Evolutionary conservation across 2,329 filamentous ascomycete species (phyloP).

Genomic region (Ascochyta viciae-villosae): DNA sequence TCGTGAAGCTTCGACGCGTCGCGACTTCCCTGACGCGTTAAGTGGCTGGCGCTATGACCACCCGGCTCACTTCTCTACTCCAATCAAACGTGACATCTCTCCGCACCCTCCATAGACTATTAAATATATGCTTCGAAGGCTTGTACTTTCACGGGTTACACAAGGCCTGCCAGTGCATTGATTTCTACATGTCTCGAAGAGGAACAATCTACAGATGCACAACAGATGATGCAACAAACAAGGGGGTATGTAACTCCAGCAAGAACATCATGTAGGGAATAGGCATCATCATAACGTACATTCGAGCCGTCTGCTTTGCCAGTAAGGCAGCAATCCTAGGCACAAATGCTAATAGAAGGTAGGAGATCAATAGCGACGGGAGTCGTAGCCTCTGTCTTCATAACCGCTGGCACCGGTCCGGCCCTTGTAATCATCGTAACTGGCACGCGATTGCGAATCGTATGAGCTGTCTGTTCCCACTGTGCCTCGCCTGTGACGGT

Average conservation of each 20-base stretch:
- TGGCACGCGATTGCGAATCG: conserved; percentile 36
- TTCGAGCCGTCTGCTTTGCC: not conserved
- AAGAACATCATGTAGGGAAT: not conserved
- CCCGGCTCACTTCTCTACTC: not conserved
- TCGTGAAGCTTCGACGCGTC: conserved; percentile 34
- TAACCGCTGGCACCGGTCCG: conserved; percentile 36
- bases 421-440: conserved; percentile 41
- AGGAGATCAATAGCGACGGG: conserved; percentile 35
- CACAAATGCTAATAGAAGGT: not conserved
- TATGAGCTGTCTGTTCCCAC: conserved; percentile 36
- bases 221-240: conserved; percentile 2
- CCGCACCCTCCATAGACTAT: not conserved
- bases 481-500: conserved; percentile 36
- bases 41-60: conserved; percentile 26
- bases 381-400: conserved; percentile 39
- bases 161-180: not conserved
- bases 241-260: not conserved
- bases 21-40: conserved; percentile 31
- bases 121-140: not conserved
- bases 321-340: not conserved
- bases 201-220: not conserved
- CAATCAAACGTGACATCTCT: not conserved
- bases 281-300: not conserved
- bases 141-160: not conserved
- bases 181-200: not conserved